Evolutionary conservation across 2,329 filamentous ascomycete genomes (phyloP), one percentile per base, ranked within the genome.

Genomic region (Tolypocladium tundrense): DNA sequence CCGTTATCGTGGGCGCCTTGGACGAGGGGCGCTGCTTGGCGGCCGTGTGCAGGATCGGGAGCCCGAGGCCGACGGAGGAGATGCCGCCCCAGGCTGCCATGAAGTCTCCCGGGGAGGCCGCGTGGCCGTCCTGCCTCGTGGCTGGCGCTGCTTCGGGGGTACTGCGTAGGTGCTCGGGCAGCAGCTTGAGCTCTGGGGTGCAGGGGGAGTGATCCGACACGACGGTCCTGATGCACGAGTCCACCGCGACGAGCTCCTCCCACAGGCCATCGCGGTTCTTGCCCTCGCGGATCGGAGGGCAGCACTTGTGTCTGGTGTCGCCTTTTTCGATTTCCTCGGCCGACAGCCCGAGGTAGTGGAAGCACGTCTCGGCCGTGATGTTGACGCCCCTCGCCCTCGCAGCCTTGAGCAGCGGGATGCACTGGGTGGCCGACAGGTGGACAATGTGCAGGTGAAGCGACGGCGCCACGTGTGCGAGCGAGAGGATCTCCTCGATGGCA

Each of bases 21-120:
- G 75, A 73, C 39, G 79, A 73, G 50, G 82, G 76, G 45, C 88
- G 81, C 61, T 83, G 80, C 68, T 80, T 77, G 39, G 88, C 81
- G 51, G 91, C 86, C 0, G 90, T 92, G 85, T 92, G 88, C 7
- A 99, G 80, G 63, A 99, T 96, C 5, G 91, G 90, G 4, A 99
- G 80, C 0, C 94, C 94, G 1, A 99, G 83, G 0, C 94, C 94
- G 21, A 99, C 93, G 5, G 89, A 94, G 4, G 90, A 93, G 67
- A 99, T 96, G 16, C 94, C 94, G 57, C 94, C 94, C 94, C 94
- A 99, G 1, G 92, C 92, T 4, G 88, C 85, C 75, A 97, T 94
- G 80, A 99, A 97, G 75, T 97, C 90, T 42, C 94, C 94, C 3
- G 70, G 65, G 42, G 37, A 14, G 5, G 43, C n/a, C 8, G 19